Evolutionary conservation across 768 basidiomycete genomes (phyloP).

Genomic region (Mycena pura): DNA sequence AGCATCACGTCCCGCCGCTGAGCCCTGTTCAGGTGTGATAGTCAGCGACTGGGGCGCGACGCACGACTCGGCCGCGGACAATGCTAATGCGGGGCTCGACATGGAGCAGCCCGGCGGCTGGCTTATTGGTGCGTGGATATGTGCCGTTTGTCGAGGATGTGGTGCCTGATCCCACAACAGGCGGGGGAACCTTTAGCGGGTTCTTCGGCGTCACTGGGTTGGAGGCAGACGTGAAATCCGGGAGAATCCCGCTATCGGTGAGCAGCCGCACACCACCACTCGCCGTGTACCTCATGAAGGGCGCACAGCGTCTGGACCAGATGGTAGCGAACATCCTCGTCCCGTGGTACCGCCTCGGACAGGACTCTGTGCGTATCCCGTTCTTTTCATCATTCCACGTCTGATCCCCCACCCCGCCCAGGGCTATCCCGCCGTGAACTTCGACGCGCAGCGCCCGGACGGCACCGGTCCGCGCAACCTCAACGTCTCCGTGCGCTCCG

Average conservation of each 20-base stretch:
- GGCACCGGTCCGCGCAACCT: constrained; percentile 53
- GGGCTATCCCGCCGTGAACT: constrained; percentile 55
- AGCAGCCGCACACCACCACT: constrained; percentile 28
- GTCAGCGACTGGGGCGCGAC: constrained; percentile 41
- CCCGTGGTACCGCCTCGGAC: constrained; percentile 54
- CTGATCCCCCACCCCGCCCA: constrained; percentile 71
- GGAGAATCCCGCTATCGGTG: constrained; percentile 41
- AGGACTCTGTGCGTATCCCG: constrained; percentile 48
- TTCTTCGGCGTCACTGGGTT: constrained; percentile 37
- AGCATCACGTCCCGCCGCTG: constrained; percentile 52
- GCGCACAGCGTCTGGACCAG: constrained; percentile 46
- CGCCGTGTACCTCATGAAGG: background rate
- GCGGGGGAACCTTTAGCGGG: constrained; percentile 39
- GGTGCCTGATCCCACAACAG: constrained; percentile 28
- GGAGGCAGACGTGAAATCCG: constrained; percentile 43
- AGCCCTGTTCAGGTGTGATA: constrained; percentile 60
- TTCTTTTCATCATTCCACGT: constrained; percentile 68
- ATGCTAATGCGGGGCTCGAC: constrained; percentile 32
- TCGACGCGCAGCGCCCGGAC: constrained; percentile 52
- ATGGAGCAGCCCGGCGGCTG: constrained; percentile 35
- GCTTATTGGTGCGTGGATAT: constrained; percentile 39
- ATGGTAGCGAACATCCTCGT: constrained; percentile 56
- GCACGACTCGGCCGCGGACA: constrained; percentile 28
- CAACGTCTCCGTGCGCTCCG: constrained; percentile 49
- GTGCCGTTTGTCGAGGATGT: too few species aligned